These are phyloP conservation scores for Colletotrichum gloeosporioides DNA, from an alignment of 2,329 filamentous ascomycete species.

Conservation along the genomic window DNA sequence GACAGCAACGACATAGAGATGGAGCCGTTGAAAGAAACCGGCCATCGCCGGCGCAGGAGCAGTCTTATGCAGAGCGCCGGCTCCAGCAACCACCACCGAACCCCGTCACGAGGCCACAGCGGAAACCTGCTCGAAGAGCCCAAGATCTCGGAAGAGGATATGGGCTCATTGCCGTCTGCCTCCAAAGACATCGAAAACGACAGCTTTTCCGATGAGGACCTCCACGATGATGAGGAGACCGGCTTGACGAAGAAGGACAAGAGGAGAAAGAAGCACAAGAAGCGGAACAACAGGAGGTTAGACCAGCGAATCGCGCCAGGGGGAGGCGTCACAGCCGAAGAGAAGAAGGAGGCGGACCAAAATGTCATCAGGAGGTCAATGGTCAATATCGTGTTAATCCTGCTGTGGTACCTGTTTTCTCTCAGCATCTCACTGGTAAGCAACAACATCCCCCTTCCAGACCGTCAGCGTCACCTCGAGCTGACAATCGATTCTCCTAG, in stretches of 20 bases:
- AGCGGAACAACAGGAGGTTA: conserved; percentile 69
- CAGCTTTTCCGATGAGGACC: conserved; percentile 72
- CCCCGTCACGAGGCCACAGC: conserved; percentile 31
- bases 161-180: conserved; percentile 25
- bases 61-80: conserved; percentile 52
- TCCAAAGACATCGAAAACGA: conserved; percentile 49
- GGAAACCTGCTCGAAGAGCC: conserved; percentile 40
- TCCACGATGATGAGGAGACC: conserved; percentile 88
- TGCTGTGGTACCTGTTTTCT: conserved; percentile 89
- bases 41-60: conserved; percentile 61
- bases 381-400: conserved; percentile 82
- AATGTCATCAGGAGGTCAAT: conserved; percentile 72
- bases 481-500: conserved; percentile 49
- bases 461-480: not conserved
- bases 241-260: conserved; percentile 79
- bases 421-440: conserved; percentile 89
- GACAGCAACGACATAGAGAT: conserved; percentile 56
- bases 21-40: conserved; percentile 52
- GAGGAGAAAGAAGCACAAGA: conserved; percentile 69
- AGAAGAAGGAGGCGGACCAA: conserved; percentile 78
- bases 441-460: conserved; percentile 21
- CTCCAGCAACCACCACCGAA: conserved; percentile 26
- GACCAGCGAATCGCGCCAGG: conserved; percentile 72
- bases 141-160: conserved; percentile 52
- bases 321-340: conserved; percentile 68